phyloP scores from a whole-genome alignment of 2,329 filamentous ascomycete genomes.

The Dactylellina drechsleri region DNA sequence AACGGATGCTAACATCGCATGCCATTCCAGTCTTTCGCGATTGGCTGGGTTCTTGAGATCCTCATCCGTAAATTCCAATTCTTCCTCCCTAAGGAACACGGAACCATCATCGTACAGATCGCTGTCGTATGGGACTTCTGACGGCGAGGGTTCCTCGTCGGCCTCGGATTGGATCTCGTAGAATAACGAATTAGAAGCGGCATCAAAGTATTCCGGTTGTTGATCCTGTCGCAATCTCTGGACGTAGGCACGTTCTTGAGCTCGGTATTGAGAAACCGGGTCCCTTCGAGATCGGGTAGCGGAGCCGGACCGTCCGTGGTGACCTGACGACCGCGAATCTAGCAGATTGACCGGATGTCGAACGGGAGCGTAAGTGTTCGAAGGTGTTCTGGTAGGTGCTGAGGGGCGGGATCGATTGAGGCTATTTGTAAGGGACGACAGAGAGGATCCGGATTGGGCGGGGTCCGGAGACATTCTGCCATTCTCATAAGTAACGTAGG shows the following conservation, averaged over 20 bases:
- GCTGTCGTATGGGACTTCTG: constrained; percentile 81
- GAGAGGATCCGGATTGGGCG: constrained; percentile 55
- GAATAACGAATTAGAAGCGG: constrained; percentile 64
- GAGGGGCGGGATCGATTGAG: constrained; percentile 70
- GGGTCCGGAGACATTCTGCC: constrained; percentile 60
- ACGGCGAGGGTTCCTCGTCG: constrained; percentile 89
- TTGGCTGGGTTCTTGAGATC: constrained; percentile 89
- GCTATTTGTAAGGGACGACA: constrained; percentile 58
- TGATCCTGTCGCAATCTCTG: constrained; percentile 87
- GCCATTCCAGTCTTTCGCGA: constrained; percentile 93
- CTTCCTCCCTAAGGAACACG: constrained; percentile 70
- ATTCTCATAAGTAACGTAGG: constrained; percentile 62
- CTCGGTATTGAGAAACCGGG: constrained; percentile 77
- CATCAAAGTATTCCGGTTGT: constrained; percentile 74
- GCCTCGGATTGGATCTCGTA: constrained; percentile 78
- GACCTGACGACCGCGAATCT: constrained; percentile 61
- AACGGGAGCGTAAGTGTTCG: constrained; percentile 78
- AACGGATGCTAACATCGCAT: constrained; percentile 95
- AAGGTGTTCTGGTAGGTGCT: constrained; percentile 77
- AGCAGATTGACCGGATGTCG: constrained; percentile 61
- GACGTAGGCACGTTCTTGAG: constrained; percentile 94
- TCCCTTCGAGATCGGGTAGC: constrained; percentile 69
- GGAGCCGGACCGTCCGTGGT: constrained; percentile 65
- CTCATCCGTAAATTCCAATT: constrained; percentile 86
- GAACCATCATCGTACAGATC: constrained; percentile 84